Percentiles rank a stretch among this genome's conserved stretches.
Conservation (phyloP, 257 asterid genomes). For the Gardenia jasminoides region DNA sequence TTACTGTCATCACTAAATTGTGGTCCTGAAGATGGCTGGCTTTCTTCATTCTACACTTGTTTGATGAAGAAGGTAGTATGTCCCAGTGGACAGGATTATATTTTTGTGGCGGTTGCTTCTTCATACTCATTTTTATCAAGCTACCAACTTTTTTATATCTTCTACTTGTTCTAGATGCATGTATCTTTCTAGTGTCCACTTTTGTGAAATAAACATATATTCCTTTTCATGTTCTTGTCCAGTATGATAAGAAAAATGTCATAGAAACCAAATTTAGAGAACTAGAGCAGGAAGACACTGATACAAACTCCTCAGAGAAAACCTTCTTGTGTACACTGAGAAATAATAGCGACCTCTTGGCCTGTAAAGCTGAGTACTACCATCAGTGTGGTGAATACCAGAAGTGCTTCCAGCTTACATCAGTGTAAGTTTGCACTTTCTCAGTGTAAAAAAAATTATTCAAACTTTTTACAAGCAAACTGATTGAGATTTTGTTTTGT, state of each 20-base stretch:
- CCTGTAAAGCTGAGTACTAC: slow-evolving; percentile 98
- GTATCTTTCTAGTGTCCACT: slow-evolving; percentile 4
- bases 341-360: slow-evolving; percentile 90
- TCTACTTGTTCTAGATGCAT: slow-evolving; percentile 1
- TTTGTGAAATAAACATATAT: slow-evolving; percentile 15
- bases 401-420: slow-evolving; percentile 88
- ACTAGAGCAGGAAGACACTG: slow-evolving; percentile 70
- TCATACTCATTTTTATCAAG: not conserved
- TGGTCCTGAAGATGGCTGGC: slow-evolving; percentile 92
- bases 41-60: slow-evolving; percentile 92
- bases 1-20: slow-evolving; percentile 71
- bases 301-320: slow-evolving; percentile 48
- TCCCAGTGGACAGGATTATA: slow-evolving; percentile 1
- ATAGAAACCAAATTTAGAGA: slow-evolving; percentile 85
- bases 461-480: not conserved
- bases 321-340: slow-evolving; percentile 61
- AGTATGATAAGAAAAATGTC: slow-evolving; percentile 83
- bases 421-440: slow-evolving; percentile 57
- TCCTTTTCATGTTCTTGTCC: slow-evolving; percentile 29
- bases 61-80: slow-evolving; percentile 77
- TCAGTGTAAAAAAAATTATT: slow-evolving; percentile 1
- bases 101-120: not conserved
- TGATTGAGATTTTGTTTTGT: slow-evolving; percentile 21
- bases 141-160: not conserved
- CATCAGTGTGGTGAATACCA: slow-evolving; percentile 98